phyloP scores from a whole-genome alignment of 1,284 basidiomycete genomes.

The Phellopilus nigrolimitatus region DNA sequence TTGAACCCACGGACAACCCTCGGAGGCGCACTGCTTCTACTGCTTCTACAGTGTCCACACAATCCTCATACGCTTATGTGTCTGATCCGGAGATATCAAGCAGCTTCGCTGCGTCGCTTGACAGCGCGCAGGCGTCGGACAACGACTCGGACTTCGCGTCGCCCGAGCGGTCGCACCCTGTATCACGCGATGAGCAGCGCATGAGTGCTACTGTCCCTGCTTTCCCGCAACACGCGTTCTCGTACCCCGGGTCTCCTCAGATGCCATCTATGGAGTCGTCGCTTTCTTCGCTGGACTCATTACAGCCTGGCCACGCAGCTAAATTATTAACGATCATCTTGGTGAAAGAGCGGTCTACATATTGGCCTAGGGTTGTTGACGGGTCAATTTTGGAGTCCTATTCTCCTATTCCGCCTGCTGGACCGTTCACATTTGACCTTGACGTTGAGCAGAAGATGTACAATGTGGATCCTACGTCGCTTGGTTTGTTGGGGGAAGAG shows the following conservation, averaged over 20 bases:
- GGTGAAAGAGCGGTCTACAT: conserved; percentile 71
- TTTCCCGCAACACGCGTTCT: conserved; percentile 23
- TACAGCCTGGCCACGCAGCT: conserved; percentile 52
- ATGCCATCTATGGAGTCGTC: conserved; percentile 56
- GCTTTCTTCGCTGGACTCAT: conserved; percentile 68
- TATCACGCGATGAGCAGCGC: conserved; percentile 17
- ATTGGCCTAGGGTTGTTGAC: conserved; percentile 73
- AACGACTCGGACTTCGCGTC: conserved; percentile 41
- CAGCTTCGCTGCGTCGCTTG: conserved; percentile 73
- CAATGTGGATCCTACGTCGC: conserved; percentile 78
- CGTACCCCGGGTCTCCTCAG: conserved; percentile 52
- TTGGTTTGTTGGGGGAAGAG: conserved; percentile 64
- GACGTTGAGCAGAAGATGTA: conserved; percentile 53
- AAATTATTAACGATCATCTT: conserved; percentile 68
- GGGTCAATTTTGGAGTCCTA: conserved; percentile 64
- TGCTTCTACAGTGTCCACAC: conserved; percentile 66
- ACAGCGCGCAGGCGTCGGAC: conserved; percentile 65
- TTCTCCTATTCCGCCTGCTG: conserved; percentile 44
- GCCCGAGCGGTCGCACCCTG: conserved; percentile 4
- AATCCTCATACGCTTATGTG: conserved; percentile 71
- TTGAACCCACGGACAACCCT: conserved; percentile 58
- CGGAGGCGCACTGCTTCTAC: conserved; percentile 71
- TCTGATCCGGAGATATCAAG: conserved; percentile 77
- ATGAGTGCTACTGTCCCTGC: conserved; percentile 19
- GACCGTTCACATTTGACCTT: conserved; percentile 48